Evolutionary conservation across 495 filamentous ascomycete species (phyloP), one percentile per base, ranked within the genome.

Genomic region (Hypomontagnella monticulosa): DNA sequence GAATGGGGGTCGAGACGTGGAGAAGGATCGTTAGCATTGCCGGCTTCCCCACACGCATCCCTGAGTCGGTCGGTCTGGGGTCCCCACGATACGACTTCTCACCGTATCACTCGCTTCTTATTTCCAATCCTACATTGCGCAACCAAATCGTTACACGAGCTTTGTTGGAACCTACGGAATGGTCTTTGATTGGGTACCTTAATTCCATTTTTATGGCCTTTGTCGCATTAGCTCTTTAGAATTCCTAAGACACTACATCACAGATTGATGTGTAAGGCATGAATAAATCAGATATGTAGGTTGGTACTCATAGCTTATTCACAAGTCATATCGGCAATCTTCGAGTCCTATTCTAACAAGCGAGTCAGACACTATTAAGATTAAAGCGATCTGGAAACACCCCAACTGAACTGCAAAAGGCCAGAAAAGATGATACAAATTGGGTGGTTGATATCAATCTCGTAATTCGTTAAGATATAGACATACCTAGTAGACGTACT

Each of bases 1-100:
- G 50, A 69, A 63, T 63, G 43, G 38, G 5, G 44, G 40, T 55
- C 60, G 66, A 69, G 46, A 32, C 55, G 38, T 37, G 66, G 60
- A 63, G 65, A 50, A 54, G 54, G 15, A 8, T 15, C 14, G 42
- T 8, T 56, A 60, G 16, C 34, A 59, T 19, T 51, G 55, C 49
- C 41, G 33, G 43, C 49, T 60, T 60, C 59, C 60, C 66, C 66
- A 69, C 66, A 55, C 27, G 56, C 14, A 23, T 34, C 56, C 51
- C 46, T 27, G 49, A 54, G 59, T 48, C 12, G 59, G 20, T 19
- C 27, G 27, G 36, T 44, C 36, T 14, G 47, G 43, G 54, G 40
- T 37, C 4, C 46, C 51, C 57, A 47, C 63, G 63, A 46, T 60
- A 16, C n/a, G 16, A 11, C 41, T 18, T 43, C 15, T 14, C 6